A percentile compares a stretch with the other conserved stretches of the same genome.
Conservation (phyloP, 1,139 yeast species). For the Pichia norvegensis region DNA sequence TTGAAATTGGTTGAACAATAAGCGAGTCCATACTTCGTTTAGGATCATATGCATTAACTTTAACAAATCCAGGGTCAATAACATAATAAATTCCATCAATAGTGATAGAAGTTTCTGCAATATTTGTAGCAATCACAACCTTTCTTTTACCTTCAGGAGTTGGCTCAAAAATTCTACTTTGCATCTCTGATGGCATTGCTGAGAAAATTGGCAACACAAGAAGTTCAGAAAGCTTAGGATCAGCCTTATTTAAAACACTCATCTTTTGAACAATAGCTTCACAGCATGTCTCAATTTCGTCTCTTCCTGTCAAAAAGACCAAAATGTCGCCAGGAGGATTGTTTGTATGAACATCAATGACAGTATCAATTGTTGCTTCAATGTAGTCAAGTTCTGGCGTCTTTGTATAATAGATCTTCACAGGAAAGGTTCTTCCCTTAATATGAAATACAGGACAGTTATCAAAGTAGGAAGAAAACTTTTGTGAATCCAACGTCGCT, state of each 20-base stretch:
- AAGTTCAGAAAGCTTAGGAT: conserved; percentile 56
- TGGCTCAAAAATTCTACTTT: conserved; percentile 63
- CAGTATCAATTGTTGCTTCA: conserved; percentile 73
- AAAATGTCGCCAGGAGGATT: conserved; percentile 77
- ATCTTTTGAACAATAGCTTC: conserved; percentile 63
- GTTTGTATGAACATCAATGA: conserved; percentile 71
- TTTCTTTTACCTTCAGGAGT: conserved; percentile 65
- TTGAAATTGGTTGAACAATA: conserved; percentile 66
- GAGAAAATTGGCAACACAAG: conserved; percentile 84
- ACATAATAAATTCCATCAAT: conserved; percentile 74
- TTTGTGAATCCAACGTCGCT: conserved; percentile 82
- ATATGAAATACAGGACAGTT: conserved; percentile 74
- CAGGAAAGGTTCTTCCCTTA: conserved; percentile 89
- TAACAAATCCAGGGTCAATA: conserved; percentile 75
- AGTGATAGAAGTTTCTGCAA: conserved; percentile 76
- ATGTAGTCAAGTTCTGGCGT: conserved; percentile 83
- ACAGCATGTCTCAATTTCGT: conserved; percentile 86
- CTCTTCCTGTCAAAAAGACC: conserved; percentile 85
- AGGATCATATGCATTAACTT: conserved; percentile 69
- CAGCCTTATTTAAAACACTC: conserved; percentile 43
- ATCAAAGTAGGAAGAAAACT: conserved; percentile 71
- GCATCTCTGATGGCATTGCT: conserved; percentile 69
- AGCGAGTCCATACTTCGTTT: conserved; percentile 72
- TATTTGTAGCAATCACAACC: conserved; percentile 71
- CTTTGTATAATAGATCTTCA: conserved; percentile 66